Evolutionary conservation across 2,329 filamentous ascomycete species (phyloP), one percentile per base, ranked within the genome.

Genomic region (Pseudogymnoascus sp.): DNA sequence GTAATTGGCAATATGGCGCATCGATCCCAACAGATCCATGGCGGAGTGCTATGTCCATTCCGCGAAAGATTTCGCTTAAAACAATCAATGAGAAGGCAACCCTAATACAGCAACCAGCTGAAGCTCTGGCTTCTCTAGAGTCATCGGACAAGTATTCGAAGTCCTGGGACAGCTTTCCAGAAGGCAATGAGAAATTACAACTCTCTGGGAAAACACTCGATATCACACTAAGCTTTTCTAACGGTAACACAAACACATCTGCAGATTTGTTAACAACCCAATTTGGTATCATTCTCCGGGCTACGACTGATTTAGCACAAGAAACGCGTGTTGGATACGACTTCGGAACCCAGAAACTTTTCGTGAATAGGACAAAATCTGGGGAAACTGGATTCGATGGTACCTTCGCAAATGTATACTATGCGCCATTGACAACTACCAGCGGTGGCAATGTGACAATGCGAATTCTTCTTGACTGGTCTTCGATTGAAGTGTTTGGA

Each of bases 1-100:
- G 76, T 62, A 86, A 86, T 66, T 86, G 83, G 80, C 78, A 86
- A 70, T 86, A 87, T 71, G 76, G 79, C 0, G 74, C 81, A 64
- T 64, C 75, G 2, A 81, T 84, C 0, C 83, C 83, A 0, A 85
- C 82, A 0, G 82, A 79, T 0, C 77, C 79, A 29, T 86, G 81
- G 78, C 76, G 82, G 19, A 78, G 77, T 61, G 72, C 76, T 26
- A 82, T 82, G 80, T 78, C 77, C 1, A 68, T 84, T 1, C 80
- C 85, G 1, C 76, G 85, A 0, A 44, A 44, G 40, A 7, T 44
- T 10, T 44, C 40, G 11, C 40, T 44, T 2, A 79, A 14, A 82
- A 82, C 40, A 44, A 44, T 44, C 40, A 44, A 44, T 24, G 19
- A 24, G 40, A 44, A 44, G 40, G 19, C 40, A 44, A 44, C 16